These are phyloP conservation scores for Ashbya aceris DNA, from an alignment of 1,139 yeast species.

Conservation along the genomic window DNA sequence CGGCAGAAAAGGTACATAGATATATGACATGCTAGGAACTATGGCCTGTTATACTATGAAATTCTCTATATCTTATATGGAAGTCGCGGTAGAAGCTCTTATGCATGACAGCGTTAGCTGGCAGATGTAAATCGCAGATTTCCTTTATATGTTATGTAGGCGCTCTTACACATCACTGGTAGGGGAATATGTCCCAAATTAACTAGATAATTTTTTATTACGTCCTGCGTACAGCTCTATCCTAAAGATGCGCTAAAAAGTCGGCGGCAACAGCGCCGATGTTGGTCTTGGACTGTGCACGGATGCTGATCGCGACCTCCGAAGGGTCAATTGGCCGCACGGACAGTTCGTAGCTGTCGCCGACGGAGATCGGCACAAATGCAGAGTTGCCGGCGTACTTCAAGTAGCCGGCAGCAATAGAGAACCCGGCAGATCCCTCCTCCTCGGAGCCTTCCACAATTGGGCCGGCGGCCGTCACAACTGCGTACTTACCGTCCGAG, in stretches of 20 bases:
- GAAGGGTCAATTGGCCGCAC: slow-evolving; percentile 9
- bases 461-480: slow-evolving; percentile 10
- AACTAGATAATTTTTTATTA: no score
- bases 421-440: slow-evolving; percentile 12
- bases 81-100: no score
- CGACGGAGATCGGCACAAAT: slow-evolving; percentile 18
- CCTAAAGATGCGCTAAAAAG: slow-evolving; percentile 1
- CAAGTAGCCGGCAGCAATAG: slow-evolving; percentile 10
- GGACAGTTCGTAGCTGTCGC: slow-evolving; percentile 7
- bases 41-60: no score
- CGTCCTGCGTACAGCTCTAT: no score
- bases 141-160: no score
- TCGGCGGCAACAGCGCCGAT: slow-evolving; percentile 5
- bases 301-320: slow-evolving; percentile 5
- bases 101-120: no score
- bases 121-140: no score
- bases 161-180: no score
- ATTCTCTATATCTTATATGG: no score
- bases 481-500: slow-evolving; percentile 11
- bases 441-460: slow-evolving; percentile 10
- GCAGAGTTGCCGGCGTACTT: slow-evolving; percentile 24
- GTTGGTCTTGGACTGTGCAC: slow-evolving; percentile 5
- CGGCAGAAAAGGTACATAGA: no score
- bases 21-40: no score
- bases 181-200: no score